Evolutionary conservation across 129 eudicot genomes (phyloP).

Genomic region (Apium graveolens): DNA sequence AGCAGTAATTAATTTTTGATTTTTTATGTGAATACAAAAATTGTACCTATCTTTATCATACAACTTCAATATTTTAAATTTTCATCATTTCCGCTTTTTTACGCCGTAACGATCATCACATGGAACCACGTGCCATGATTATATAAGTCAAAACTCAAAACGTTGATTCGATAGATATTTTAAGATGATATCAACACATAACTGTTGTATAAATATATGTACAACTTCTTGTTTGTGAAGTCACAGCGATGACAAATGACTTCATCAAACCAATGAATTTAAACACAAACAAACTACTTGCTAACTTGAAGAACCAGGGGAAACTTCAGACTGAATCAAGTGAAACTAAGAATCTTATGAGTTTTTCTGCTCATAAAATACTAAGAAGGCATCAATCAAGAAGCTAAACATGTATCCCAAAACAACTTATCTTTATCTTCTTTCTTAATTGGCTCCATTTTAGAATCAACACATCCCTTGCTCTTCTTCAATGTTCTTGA

Average conservation of each 20-base stretch:
- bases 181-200: too few relatives aligned
- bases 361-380: not conserved
- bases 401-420: constrained; percentile 41
- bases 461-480: constrained; percentile 24
- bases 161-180: too few relatives aligned
- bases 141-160: too few relatives aligned
- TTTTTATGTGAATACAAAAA: too few relatives aligned
- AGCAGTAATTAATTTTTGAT: too few relatives aligned
- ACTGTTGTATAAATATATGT: not conserved
- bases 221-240: not conserved
- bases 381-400: constrained; percentile 3
- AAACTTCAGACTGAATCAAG: not conserved
- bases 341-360: not conserved
- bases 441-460: constrained; percentile 8
- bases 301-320: not conserved
- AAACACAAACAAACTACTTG: not conserved
- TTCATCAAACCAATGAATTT: not conserved
- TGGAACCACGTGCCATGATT: too few relatives aligned
- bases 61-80: too few relatives aligned
- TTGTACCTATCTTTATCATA: too few relatives aligned
- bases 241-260: not conserved
- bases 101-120: too few relatives aligned
- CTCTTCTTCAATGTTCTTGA: constrained; percentile 13
- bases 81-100: too few relatives aligned
- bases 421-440: constrained; percentile 35